A percentile compares a stretch with the other conserved stretches of the same genome.
phyloP scores from a whole-genome alignment of 2,329 filamentous ascomycete genomes.

The Chaetothyriales sp. region DNA sequence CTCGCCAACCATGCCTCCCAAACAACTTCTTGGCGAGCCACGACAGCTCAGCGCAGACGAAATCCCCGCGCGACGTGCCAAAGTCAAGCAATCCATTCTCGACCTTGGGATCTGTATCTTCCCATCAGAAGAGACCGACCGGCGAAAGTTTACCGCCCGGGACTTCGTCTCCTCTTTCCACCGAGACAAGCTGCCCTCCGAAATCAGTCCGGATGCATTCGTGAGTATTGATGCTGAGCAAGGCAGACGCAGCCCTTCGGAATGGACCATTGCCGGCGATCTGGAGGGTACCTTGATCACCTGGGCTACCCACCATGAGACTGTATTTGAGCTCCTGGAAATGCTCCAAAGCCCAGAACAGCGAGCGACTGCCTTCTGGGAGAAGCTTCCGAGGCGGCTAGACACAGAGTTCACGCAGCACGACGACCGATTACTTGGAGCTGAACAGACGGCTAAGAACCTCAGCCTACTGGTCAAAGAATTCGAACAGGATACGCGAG shows the following conservation, averaged over 20 bases:
- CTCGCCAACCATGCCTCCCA: neutral
- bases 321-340: conserved; percentile 29
- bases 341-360: conserved; percentile 29
- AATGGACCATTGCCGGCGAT: conserved; percentile 33
- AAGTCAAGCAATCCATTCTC: neutral
- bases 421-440: conserved; percentile 1
- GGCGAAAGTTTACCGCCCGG: conserved; percentile 14
- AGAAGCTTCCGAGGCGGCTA: conserved; percentile 29
- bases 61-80: neutral
- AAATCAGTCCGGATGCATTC: conserved; percentile 28
- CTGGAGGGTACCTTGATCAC: conserved; percentile 33
- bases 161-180: conserved; percentile 36
- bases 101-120: conserved; percentile 1
- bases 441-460: neutral
- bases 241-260: conserved; percentile 22
- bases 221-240: conserved; percentile 22
- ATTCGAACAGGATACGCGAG: neutral
- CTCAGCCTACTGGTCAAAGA: neutral
- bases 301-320: conserved; percentile 31
- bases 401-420: conserved; percentile 29
- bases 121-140: neutral
- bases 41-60: neutral
- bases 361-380: conserved; percentile 31
- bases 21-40: neutral
- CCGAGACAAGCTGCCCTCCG: conserved; percentile 26